Conservation (phyloP, 257 asterid genomes). For the Petrea volubilis region DNA sequence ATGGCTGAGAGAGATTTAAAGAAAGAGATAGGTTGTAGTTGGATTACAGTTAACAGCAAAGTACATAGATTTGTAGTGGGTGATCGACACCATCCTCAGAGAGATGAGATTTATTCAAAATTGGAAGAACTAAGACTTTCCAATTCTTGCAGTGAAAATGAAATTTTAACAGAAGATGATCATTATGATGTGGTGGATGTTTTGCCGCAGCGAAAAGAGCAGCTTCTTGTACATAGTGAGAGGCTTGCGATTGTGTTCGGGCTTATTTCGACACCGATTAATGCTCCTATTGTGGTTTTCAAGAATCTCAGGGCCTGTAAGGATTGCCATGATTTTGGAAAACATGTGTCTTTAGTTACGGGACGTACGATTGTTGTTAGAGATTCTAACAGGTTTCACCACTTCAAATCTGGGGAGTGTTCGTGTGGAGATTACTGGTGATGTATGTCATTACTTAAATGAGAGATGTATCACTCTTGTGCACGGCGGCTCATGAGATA, state of each 20-base stretch:
- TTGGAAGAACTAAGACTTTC: constrained; percentile 34
- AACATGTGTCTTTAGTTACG: constrained; percentile 41
- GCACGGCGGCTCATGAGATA: too few relatives aligned
- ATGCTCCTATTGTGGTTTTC: constrained; percentile 41
- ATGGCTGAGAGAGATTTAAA: constrained; percentile 45
- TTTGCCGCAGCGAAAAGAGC: constrained; percentile 40
- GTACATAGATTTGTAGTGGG: constrained; percentile 60
- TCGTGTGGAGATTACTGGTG: constrained; percentile 71
- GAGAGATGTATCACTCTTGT: not conserved
- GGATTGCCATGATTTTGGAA: constrained; percentile 62
- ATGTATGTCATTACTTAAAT: not conserved
- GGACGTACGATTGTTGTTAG: constrained; percentile 46
- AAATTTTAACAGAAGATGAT: constrained; percentile 27
- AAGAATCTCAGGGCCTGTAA: constrained; percentile 66
- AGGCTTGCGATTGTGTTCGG: constrained; percentile 68
- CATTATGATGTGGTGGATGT: constrained; percentile 19
- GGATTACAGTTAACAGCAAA: constrained; percentile 45
- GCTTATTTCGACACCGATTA: constrained; percentile 37
- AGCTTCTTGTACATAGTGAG: constrained; percentile 59
- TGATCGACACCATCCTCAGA: constrained; percentile 47
- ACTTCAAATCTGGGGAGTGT: constrained; percentile 48
- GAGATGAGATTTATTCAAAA: constrained; percentile 49
- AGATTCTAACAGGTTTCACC: constrained; percentile 63
- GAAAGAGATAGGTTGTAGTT: constrained; percentile 59
- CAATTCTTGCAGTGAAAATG: constrained; percentile 9